A percentile compares a stretch with the other conserved stretches of the same genome.
Evolutionary conservation across 768 basidiomycete species (phyloP).

Genomic region (Bullera alba): DNA sequence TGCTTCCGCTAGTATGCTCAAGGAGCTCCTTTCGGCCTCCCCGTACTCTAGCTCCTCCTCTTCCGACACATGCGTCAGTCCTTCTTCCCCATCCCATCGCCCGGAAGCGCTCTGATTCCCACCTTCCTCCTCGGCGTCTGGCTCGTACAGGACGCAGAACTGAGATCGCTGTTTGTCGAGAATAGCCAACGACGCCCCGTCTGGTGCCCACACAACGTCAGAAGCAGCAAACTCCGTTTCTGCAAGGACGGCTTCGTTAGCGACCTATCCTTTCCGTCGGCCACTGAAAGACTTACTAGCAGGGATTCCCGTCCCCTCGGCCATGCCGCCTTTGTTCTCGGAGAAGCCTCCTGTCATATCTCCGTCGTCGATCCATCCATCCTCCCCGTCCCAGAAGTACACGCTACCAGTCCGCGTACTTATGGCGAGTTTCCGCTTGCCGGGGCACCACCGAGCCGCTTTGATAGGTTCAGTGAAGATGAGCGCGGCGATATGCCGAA

Average conservation of each 20-base stretch:
- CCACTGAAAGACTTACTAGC: slow-evolving; percentile 54
- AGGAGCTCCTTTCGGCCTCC: neutral
- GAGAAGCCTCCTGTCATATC: neutral
- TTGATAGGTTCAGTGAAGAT: slow-evolving; percentile 60
- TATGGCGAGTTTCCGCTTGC: slow-evolving; percentile 8
- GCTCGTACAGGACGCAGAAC: slow-evolving; percentile 56
- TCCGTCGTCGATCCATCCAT: slow-evolving; percentile 36
- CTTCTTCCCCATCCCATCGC: slow-evolving; percentile 10
- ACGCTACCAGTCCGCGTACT: slow-evolving; percentile 16
- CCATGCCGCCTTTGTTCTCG: slow-evolving; percentile 56
- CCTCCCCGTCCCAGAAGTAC: slow-evolving; percentile 41
- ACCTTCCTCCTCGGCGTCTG: slow-evolving; percentile 1
- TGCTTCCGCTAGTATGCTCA: neutral
- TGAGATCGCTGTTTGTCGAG: slow-evolving; percentile 58
- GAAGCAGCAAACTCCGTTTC: slow-evolving; percentile 65
- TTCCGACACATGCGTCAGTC: slow-evolving; percentile 22
- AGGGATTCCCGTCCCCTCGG: slow-evolving; percentile 84
- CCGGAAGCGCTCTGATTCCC: neutral
- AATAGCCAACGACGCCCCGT: slow-evolving; percentile 72
- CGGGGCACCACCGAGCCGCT: slow-evolving; percentile 72
- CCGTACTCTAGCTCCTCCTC: slow-evolving; percentile 17
- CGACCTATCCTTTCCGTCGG: neutral
- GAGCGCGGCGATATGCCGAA: slow-evolving; percentile 44
- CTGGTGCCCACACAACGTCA: slow-evolving; percentile 72
- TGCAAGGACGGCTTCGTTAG: slow-evolving; percentile 1